Evolutionary conservation across 2,329 filamentous ascomycete species (phyloP).

Genomic region (Chrysosphaeria jannelii): DNA sequence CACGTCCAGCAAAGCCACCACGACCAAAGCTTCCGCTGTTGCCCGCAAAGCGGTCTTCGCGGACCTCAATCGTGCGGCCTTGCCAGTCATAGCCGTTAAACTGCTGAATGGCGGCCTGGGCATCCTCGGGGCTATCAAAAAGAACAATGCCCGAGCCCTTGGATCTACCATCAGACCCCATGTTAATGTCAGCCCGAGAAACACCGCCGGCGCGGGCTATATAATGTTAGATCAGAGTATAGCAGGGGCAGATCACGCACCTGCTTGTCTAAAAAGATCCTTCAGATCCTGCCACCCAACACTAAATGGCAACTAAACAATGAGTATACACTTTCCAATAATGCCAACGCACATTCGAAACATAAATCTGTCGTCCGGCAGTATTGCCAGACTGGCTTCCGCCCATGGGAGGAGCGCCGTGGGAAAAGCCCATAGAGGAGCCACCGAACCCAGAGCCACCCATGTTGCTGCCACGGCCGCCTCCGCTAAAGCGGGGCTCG

Average conservation of each 20-base stretch:
- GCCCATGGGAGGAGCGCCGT: slow-evolving; percentile 13
- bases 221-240: not conserved
- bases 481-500: slow-evolving; percentile 78
- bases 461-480: slow-evolving; percentile 31
- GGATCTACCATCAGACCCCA: slow-evolving; percentile 68
- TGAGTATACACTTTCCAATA: not conserved
- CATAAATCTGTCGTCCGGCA: slow-evolving; percentile 72
- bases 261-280: slow-evolving; percentile 92
- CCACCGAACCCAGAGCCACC: slow-evolving; percentile 7
- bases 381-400: too few species aligned
- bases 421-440: slow-evolving; percentile 20
- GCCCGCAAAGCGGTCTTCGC: slow-evolving; percentile 78
- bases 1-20: slow-evolving; percentile 26
- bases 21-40: slow-evolving; percentile 19
- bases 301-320: slow-evolving; percentile 60
- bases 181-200: slow-evolving; percentile 82
- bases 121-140: slow-evolving; percentile 83
- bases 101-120: slow-evolving; percentile 80
- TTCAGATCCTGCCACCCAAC: slow-evolving; percentile 98
- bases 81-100: slow-evolving; percentile 99
- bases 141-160: slow-evolving; percentile 95
- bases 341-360: slow-evolving; percentile 57
- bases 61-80: slow-evolving; percentile 71
- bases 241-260: slow-evolving; percentile 20
- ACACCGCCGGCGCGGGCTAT: slow-evolving; percentile 40